phyloP scores from a whole-genome alignment of 2,329 filamentous ascomycete genomes.

The Fusarium paranaense region DNA sequence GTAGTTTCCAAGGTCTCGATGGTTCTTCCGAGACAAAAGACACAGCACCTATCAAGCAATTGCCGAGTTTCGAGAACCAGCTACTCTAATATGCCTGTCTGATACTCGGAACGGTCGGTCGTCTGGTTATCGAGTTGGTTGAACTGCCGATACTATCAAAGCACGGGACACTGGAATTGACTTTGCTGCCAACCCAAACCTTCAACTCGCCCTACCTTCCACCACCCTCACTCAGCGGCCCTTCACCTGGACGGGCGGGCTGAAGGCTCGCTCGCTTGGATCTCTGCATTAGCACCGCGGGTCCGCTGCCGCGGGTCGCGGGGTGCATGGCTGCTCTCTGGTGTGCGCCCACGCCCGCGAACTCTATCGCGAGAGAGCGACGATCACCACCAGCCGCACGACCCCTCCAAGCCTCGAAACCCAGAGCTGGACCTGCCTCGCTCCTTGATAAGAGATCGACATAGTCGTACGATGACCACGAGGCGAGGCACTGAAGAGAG shows the following conservation, averaged over 20 bases:
- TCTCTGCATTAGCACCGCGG: slow-evolving; percentile 29
- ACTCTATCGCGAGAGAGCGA: slow-evolving; percentile 29
- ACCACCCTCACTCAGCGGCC: not conserved
- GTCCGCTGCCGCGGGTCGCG: slow-evolving; percentile 30
- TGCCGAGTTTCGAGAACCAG: not conserved
- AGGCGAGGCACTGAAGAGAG: not conserved
- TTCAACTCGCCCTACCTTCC: slow-evolving; percentile 9
- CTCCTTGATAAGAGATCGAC: slow-evolving; percentile 6
- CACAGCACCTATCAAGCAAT: not conserved
- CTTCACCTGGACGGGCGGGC: not conserved
- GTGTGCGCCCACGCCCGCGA: slow-evolving; percentile 25
- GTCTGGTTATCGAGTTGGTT: not conserved
- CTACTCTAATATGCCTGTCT: not conserved
- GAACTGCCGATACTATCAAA: slow-evolving; percentile 20
- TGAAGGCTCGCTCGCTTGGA: not conserved
- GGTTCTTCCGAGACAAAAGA: not conserved
- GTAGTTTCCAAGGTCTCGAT: not conserved
- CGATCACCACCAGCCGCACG: slow-evolving; percentile 7
- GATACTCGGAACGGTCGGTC: not conserved
- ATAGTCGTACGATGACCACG: not conserved
- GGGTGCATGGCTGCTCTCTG: slow-evolving; percentile 24
- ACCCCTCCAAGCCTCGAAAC: slow-evolving; percentile 5
- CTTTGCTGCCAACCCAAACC: slow-evolving; percentile 14
- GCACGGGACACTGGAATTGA: not conserved
- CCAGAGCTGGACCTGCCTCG: slow-evolving; percentile 1